Evolutionary conservation across 345 rosid genomes (phyloP).

Genomic region (Garcia nutans): DNA sequence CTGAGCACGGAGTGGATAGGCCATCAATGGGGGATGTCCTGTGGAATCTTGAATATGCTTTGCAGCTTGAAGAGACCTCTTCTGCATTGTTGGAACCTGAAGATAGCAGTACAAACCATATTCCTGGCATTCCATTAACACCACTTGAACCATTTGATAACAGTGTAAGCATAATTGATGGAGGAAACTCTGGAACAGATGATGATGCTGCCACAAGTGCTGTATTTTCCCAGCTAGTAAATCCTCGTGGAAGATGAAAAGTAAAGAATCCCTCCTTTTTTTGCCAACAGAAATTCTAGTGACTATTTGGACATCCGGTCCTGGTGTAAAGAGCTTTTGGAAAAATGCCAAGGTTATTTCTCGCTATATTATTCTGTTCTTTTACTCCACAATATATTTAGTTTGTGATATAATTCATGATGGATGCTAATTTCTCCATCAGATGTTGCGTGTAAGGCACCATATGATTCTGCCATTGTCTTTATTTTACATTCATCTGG

Average conservation of each 20-base stretch:
- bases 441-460: constrained; percentile 22
- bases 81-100: constrained; percentile 87
- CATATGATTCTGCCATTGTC: constrained; percentile 23
- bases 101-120: constrained; percentile 94
- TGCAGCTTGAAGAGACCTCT: constrained; percentile 92
- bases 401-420: constrained; percentile 42
- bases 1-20: constrained; percentile 89
- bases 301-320: constrained; percentile 15
- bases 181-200: constrained; percentile 54
- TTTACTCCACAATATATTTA: constrained; percentile 31
- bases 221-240: constrained; percentile 95
- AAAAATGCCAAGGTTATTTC: constrained; percentile 20
- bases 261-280: constrained; percentile 12
- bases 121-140: constrained; percentile 75
- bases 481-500: constrained; percentile 32
- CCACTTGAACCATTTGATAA: constrained; percentile 87
- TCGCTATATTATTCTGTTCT: constrained; percentile 20
- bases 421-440: constrained; percentile 28
- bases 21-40: constrained; percentile 98
- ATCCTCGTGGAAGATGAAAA: constrained; percentile 89
- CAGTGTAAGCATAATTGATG: constrained; percentile 75
- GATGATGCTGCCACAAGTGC: constrained; percentile 87
- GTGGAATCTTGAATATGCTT: constrained; percentile 95
- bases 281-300: constrained; percentile 13
- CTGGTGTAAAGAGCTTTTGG: constrained; percentile 18